Conservation (phyloP, 225 moss, liverwort and hornwort species). For the Asterella californica region DNA sequence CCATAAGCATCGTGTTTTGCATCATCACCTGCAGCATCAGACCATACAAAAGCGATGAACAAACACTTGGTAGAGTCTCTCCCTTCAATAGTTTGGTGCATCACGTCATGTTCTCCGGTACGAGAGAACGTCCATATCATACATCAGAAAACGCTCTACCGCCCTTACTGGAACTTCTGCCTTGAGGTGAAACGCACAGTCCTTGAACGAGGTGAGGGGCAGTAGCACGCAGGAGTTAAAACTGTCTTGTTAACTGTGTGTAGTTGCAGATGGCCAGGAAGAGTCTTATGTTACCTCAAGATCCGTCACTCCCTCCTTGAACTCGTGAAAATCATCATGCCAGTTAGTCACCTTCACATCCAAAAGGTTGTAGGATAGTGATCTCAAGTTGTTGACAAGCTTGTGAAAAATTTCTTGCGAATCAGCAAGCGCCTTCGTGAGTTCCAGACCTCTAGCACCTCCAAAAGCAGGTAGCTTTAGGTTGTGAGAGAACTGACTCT, state of each 20-base stretch:
- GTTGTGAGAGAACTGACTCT: conserved; percentile 70
- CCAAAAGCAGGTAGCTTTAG: conserved; percentile 62
- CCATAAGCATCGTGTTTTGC: conserved; percentile 76
- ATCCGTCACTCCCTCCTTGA: conserved; percentile 55
- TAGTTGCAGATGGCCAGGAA: neutral
- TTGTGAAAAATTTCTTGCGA: conserved; percentile 72
- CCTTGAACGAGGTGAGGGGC: neutral
- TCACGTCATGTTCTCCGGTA: neutral
- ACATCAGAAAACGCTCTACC: neutral
- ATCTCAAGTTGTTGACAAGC: conserved; percentile 45
- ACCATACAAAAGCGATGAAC: neutral
- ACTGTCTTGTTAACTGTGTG: neutral
- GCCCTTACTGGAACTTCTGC: neutral
- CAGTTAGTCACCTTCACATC: conserved; percentile 76
- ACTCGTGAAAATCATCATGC: conserved; percentile 76
- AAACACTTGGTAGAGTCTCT: neutral
- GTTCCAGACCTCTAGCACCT: conserved; percentile 65
- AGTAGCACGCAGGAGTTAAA: neutral
- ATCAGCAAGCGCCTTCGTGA: conserved; percentile 69
- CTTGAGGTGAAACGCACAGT: neutral
- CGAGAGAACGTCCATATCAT: neutral
- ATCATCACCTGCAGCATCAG: conserved; percentile 61
- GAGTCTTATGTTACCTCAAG: conserved; percentile 51
- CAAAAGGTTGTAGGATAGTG: conserved; percentile 69
- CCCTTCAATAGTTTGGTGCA: neutral